phyloP scores from a whole-genome alignment of 116 monocot species.

The Iris pallida region DNA sequence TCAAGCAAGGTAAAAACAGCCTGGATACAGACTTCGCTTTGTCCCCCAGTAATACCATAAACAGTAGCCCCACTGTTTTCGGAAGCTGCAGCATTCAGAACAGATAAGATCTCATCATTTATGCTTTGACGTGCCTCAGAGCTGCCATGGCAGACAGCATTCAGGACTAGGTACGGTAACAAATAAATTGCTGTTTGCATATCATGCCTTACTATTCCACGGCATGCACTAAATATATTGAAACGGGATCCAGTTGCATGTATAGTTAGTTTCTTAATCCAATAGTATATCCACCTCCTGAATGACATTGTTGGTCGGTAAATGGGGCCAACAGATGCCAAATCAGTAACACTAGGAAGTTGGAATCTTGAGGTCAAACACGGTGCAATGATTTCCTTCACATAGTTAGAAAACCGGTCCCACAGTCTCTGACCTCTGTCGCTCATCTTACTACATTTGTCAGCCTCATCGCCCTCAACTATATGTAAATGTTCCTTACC shows the following conservation, averaged over 20 bases:
- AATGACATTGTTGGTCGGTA: constrained; percentile 88
- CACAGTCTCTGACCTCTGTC: constrained; percentile 70
- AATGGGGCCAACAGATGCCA: constrained; percentile 56
- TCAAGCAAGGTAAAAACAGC: constrained; percentile 92
- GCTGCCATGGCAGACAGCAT: constrained; percentile 90
- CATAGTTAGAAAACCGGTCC: constrained; percentile 88
- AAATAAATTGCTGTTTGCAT: constrained; percentile 93
- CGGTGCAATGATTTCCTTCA: constrained; percentile 97
- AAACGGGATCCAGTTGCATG: constrained; percentile 78
- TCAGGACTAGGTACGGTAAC: constrained; percentile 86
- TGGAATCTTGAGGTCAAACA: constrained; percentile 95
- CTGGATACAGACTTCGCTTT: constrained; percentile 91
- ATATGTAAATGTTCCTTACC: constrained; percentile 12
- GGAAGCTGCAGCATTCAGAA: constrained; percentile 81
- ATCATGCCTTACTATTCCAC: constrained; percentile 96
- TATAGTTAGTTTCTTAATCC: constrained; percentile 75
- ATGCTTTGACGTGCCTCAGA: constrained; percentile 72
- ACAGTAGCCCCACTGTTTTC: constrained; percentile 45
- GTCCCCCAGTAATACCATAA: constrained; percentile 53
- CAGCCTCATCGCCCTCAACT: constrained; percentile 4
- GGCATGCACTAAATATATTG: constrained; percentile 84
- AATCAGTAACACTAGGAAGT: constrained; percentile 67
- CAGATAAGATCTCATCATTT: constrained; percentile 77
- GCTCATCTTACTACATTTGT: constrained; percentile 26
- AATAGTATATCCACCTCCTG: constrained; percentile 89